Conservation (phyloP, 768 basidiomycete genomes). For the Kondoa malvinella region DNA sequence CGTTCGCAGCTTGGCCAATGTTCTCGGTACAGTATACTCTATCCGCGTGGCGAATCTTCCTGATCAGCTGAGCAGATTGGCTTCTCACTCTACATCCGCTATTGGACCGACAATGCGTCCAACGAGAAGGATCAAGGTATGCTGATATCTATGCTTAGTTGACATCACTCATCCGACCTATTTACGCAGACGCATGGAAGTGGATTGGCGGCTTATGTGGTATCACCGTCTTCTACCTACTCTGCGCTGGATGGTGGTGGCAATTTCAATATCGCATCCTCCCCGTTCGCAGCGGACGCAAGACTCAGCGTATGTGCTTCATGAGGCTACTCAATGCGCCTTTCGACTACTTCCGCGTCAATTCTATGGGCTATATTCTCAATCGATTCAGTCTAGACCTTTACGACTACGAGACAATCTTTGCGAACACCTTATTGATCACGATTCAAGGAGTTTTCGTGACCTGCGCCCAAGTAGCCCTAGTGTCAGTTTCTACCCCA, state of each 20-base stretch:
- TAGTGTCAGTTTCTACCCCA: neutral
- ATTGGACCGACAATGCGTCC: neutral
- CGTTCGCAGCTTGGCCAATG: neutral
- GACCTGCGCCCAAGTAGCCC: neutral
- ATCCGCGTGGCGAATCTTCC: neutral
- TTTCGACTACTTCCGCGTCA: neutral
- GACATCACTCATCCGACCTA: neutral
- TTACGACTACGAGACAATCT: neutral
- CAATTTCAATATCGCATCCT: neutral
- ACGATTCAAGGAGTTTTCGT: neutral
- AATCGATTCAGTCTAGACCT: neutral
- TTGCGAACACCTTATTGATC: neutral
- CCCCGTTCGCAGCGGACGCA: neutral
- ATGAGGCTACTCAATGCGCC: neutral
- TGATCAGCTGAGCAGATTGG: neutral
- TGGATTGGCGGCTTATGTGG: neutral
- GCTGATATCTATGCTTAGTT: neutral
- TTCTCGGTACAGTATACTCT: neutral
- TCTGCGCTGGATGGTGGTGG: neutral
- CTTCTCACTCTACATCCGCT: neutral
- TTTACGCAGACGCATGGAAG: neutral
- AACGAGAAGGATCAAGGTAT: neutral
- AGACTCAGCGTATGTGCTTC: neutral
- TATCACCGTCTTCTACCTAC: neutral
- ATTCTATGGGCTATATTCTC: neutral